Conservation (phyloP, 2,329 filamentous ascomycete species). For the Fusarium sp. region DNA sequence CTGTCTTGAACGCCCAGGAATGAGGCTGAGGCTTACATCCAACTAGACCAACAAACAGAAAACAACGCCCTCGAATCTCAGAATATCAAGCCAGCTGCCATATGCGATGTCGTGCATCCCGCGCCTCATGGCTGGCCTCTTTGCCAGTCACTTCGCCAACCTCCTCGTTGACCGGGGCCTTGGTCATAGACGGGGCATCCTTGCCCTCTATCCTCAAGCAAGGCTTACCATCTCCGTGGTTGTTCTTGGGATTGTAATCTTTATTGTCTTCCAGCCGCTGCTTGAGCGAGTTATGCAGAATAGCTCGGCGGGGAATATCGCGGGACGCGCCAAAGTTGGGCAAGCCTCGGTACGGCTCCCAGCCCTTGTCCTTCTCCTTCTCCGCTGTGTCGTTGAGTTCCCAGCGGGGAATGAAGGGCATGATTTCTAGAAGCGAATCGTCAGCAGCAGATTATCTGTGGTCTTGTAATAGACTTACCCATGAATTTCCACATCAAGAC, state of each 20-base stretch:
- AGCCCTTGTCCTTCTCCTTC: constrained; percentile 1
- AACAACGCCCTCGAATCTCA: neutral
- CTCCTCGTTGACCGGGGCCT: too few relatives aligned
- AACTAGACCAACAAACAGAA: too few relatives aligned
- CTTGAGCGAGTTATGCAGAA: constrained; percentile 50
- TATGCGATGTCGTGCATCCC: neutral
- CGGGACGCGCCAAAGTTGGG: constrained; percentile 48
- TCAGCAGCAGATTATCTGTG: neutral
- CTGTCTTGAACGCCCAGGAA: too few relatives aligned
- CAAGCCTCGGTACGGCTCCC: constrained; percentile 44
- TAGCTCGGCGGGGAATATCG: constrained; percentile 51
- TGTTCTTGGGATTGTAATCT: constrained; percentile 47
- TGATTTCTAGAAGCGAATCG: constrained; percentile 43
- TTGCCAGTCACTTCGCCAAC: neutral
- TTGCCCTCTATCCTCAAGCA: neutral
- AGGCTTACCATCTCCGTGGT: constrained; percentile 40
- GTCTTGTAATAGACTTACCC: constrained; percentile 45
- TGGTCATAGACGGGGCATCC: too few relatives aligned
- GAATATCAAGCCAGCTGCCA: neutral
- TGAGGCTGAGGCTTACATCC: too few relatives aligned
- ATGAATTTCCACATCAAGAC: constrained; percentile 56
- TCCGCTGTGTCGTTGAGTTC: constrained; percentile 42
- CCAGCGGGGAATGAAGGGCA: constrained; percentile 53
- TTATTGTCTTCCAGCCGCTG: constrained; percentile 44
- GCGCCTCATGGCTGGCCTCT: neutral